Evolutionary conservation across 345 rosid species (phyloP), one percentile per base, ranked within the genome.

Genomic region (Brassica rapa): DNA sequence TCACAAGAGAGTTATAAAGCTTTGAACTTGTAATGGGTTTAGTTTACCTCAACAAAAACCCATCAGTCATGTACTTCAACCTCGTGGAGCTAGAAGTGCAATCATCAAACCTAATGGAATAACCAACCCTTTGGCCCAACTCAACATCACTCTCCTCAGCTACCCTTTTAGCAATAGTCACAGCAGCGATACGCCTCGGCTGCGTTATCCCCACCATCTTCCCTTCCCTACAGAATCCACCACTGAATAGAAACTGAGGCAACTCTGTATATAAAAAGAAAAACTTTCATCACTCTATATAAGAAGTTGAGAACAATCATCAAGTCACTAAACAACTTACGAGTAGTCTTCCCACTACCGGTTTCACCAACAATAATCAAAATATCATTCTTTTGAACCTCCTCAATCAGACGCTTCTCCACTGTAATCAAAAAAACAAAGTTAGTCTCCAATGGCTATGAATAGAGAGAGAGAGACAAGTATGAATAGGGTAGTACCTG

Each of bases 311-410:
- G 46, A 39, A 39, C 12, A 10, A 43, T 43, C 51, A 41, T 41
- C 1, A 35, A 8, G 49, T 41, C 0, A 10, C 14, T 41, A 43
- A 43, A 43, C 51, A 39, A 39, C 90, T 82, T 78, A 94, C 98
- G 98, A 32, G 98, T 94, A 11, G 97, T 91, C 83, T 94, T 94
- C 29, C 98, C 98, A 41, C 98, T 94, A 24, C 98, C 98, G 14
- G 98, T 94, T 85, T 92, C 98, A 10, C 97, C 98, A 68, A 94
- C 97, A n/a, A 94, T 81, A 14, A 92, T 91, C 72, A 94, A 68
- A 76, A 81, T 80, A 76, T 88, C 87, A 65, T 92, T 83, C 2
- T 79, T 83, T 16, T 73, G 77, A 43, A 94, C 89, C 88, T 91
- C 98, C 41, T 92, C 90, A 16, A 90, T 57, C 11, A 94, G 86